Conservation (phyloP, 2,329 filamentous ascomycete species). For the Byssochlamys sp. region DNA sequence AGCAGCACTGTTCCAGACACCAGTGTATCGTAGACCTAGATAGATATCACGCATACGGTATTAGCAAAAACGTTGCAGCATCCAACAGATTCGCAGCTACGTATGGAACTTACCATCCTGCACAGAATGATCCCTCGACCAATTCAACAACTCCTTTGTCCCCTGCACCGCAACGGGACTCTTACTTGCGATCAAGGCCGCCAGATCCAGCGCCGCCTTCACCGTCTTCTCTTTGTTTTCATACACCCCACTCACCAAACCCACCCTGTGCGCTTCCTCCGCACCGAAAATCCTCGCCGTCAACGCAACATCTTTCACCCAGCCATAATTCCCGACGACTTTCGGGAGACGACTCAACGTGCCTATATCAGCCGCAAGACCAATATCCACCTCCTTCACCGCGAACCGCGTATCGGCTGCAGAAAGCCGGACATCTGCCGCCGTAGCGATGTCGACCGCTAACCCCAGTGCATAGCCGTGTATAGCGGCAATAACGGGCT, state of each 20-base stretch:
- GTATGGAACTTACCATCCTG: constrained; percentile 54
- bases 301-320: constrained; percentile 42
- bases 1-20: constrained; percentile 76
- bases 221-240: constrained; percentile 53
- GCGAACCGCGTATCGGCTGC: constrained; percentile 27
- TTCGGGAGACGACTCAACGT: constrained; percentile 40
- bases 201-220: constrained; percentile 53
- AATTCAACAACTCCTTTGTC: constrained; percentile 79
- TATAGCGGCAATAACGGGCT: constrained; percentile 75
- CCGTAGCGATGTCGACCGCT: constrained; percentile 54
- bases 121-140: constrained; percentile 66
- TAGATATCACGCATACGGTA: neutral
- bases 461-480: constrained; percentile 71
- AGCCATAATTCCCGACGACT: constrained; percentile 36
- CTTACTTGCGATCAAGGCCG: constrained; percentile 61
- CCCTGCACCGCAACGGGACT: constrained; percentile 79
- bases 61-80: neutral
- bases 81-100: too few species aligned
- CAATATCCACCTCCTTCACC: constrained; percentile 44
- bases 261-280: constrained; percentile 35
- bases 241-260: constrained; percentile 35
- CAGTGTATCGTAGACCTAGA: constrained; percentile 66
- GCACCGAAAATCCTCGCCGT: constrained; percentile 35
- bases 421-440: constrained; percentile 36
- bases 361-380: constrained; percentile 40